Conservation (phyloP, 371 early-diverging fungal genomes). For the Basidiobolus meristosporus region DNA sequence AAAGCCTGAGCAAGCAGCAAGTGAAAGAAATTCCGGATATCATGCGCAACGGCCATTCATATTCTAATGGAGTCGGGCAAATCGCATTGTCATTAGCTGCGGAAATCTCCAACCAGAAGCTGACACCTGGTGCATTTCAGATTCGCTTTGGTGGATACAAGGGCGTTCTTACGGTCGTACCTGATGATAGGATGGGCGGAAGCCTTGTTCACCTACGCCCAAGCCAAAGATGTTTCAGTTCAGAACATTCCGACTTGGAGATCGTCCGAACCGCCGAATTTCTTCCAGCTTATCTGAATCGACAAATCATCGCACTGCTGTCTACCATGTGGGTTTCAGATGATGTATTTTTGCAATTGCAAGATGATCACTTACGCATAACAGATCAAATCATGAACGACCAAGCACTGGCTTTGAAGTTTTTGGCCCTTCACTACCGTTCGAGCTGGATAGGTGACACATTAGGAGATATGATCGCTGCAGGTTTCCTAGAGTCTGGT, state of each 20-base stretch:
- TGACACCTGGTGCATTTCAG: slow-evolving; percentile 52
- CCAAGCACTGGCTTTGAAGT: slow-evolving; percentile 18
- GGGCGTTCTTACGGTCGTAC: slow-evolving; percentile 17
- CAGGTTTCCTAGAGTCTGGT: slow-evolving; percentile 26
- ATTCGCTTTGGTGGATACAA: slow-evolving; percentile 73
- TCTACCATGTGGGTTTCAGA: slow-evolving; percentile 40
- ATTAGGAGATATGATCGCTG: slow-evolving; percentile 26
- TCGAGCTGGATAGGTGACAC: slow-evolving; percentile 25
- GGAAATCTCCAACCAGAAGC: slow-evolving; percentile 26
- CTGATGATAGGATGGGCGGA: neutral
- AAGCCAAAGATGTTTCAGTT: slow-evolving; percentile 49
- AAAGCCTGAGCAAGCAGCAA: slow-evolving; percentile 11
- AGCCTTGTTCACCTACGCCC: slow-evolving; percentile 28
- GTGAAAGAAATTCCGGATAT: slow-evolving; percentile 32
- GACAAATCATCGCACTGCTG: slow-evolving; percentile 48
- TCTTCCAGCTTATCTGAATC: slow-evolving; percentile 44
- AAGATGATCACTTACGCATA: slow-evolving; percentile 18
- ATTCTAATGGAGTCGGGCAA: slow-evolving; percentile 70
- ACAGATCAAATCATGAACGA: slow-evolving; percentile 20
- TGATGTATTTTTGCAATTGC: slow-evolving; percentile 22
- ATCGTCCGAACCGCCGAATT: slow-evolving; percentile 30
- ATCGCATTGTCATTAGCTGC: slow-evolving; percentile 30
- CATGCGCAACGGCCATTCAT: slow-evolving; percentile 25
- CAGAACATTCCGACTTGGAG: slow-evolving; percentile 33
- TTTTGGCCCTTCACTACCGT: slow-evolving; percentile 23